These are phyloP conservation scores for Fusarium denticulatum DNA, from an alignment of 2,329 filamentous ascomycete genomes.

Conservation along the genomic window DNA sequence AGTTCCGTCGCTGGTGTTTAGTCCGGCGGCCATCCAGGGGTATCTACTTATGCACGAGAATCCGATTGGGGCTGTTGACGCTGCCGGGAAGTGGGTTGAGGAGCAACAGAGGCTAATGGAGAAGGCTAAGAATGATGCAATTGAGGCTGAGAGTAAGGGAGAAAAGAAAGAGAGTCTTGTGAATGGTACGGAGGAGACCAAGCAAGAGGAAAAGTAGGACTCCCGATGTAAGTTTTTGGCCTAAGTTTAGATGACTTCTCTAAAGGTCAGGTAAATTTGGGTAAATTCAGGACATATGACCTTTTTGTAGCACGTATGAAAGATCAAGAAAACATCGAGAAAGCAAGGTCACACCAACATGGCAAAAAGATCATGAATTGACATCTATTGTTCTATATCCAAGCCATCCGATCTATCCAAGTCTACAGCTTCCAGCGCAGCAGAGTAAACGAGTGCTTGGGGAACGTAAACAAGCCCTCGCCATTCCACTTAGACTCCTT, in stretches of 20 bases:
- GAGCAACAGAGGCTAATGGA: background rate
- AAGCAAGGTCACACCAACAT: background rate
- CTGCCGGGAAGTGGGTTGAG: constrained; percentile 7
- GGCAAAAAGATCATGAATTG: background rate
- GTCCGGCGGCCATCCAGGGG: constrained; percentile 32
- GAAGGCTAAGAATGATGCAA: background rate
- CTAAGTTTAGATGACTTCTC: background rate
- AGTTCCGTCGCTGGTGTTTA: constrained; percentile 22
- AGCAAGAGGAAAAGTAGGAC: background rate
- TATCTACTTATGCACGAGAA: constrained; percentile 26
- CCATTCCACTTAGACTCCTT: constrained; percentile 66
- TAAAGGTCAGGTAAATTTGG: background rate
- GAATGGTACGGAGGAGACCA: background rate
- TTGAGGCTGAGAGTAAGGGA: background rate
- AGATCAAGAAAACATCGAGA: too few species aligned
- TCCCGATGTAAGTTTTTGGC: background rate
- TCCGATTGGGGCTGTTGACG: constrained; percentile 10
- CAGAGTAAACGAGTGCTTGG: constrained; percentile 76
- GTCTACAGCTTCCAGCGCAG: constrained; percentile 64
- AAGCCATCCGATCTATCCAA: background rate
- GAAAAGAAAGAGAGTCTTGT: background rate
- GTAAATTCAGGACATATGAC: background rate
- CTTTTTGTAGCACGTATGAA: background rate
- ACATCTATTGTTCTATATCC: background rate
- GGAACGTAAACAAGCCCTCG: constrained; percentile 70